Conservation (phyloP, 2,329 filamentous ascomycete genomes). For the Calonectria hawksworthii region DNA sequence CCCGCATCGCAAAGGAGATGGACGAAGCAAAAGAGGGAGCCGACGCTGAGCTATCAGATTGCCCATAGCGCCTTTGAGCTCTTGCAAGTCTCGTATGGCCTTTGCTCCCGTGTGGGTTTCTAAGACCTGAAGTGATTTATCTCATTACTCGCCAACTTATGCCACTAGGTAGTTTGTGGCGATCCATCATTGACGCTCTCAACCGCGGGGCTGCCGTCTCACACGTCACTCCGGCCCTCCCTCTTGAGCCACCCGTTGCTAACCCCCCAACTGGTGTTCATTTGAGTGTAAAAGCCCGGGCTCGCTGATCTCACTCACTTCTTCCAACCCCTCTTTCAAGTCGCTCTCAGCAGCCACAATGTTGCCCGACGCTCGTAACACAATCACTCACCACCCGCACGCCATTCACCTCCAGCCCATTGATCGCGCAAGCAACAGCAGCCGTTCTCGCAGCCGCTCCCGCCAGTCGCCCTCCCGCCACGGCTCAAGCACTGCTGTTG, state of each 20-base stretch:
- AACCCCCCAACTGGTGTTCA: background rate
- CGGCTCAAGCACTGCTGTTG: conserved; percentile 63
- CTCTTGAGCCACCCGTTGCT: background rate
- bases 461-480: conserved; percentile 46
- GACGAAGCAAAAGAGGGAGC: background rate
- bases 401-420: conserved; percentile 58
- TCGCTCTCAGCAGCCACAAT: conserved; percentile 46
- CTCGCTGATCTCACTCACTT: conserved; percentile 13
- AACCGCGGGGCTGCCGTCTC: conserved; percentile 6
- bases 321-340: conserved; percentile 1
- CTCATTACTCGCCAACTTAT: background rate
- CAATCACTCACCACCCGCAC: conserved; percentile 60
- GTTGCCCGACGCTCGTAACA: conserved; percentile 58
- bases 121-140: background rate
- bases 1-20: background rate
- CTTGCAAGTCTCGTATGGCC: background rate
- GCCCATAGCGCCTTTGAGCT: background rate
- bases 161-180: background rate
- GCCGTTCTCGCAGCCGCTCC: conserved; percentile 32
- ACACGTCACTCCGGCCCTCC: conserved; percentile 9
- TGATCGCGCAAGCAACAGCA: conserved; percentile 44
- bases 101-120: background rate
- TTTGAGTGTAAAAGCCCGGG: background rate
- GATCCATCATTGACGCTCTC: background rate
- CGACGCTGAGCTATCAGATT: background rate